phyloP scores from a whole-genome alignment of 129 eudicot genomes.

The Flaveria bidentis region DNA sequence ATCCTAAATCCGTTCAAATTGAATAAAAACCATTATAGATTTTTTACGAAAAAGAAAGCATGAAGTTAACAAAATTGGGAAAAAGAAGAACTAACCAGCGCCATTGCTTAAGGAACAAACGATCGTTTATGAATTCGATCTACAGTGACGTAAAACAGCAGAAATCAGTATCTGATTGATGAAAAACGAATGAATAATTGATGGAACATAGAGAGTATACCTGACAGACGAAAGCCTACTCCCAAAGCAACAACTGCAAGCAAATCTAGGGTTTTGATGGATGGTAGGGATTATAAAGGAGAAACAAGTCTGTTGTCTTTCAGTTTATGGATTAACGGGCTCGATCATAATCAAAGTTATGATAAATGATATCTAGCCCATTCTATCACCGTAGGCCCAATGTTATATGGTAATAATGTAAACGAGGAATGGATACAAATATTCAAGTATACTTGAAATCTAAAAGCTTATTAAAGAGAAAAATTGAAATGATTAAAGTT shows the following conservation, averaged over 20 bases:
- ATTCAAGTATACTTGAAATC: no score
- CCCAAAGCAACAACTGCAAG: slow-evolving; percentile 1
- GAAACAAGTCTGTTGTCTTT: no score
- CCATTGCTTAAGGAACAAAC: slow-evolving; percentile 53
- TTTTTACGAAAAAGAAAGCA: not conserved
- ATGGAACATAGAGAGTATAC: not conserved
- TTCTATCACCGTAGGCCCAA: no score
- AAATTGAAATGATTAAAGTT: no score
- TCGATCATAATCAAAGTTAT: no score
- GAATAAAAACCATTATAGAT: not conserved
- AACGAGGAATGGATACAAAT: no score
- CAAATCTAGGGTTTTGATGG: slow-evolving; percentile 9
- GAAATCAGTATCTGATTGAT: not conserved
- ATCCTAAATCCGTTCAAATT: not conserved
- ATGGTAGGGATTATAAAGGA: not conserved
- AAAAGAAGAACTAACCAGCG: slow-evolving; percentile 53
- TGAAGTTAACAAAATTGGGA: not conserved
- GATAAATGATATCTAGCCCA: no score
- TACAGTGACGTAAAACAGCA: not conserved
- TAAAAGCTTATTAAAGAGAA: no score
- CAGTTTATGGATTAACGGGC: no score
- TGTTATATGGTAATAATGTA: no score
- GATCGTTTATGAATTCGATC: slow-evolving; percentile 30
- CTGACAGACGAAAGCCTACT: not conserved
- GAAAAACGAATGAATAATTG: not conserved